Evolutionary conservation across 1,284 basidiomycete species (phyloP), one percentile per base, ranked within the genome.

Genomic region (Leccinum fallax): DNA sequence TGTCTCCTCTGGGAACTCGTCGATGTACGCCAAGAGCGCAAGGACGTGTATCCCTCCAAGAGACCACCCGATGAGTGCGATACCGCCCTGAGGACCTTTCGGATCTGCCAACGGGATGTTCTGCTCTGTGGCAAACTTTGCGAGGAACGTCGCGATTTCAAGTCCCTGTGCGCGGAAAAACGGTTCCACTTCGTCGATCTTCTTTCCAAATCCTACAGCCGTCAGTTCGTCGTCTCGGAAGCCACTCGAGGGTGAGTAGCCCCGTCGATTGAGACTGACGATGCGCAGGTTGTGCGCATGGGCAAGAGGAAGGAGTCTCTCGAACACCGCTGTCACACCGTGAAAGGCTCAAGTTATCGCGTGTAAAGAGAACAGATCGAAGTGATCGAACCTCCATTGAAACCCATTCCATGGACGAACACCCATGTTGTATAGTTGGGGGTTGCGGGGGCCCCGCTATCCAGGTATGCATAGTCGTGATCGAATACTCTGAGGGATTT

Each of bases 1-100:
- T 13, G 60, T 60, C 0, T 61, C 61, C 3, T 38, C 53, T 5
- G 62, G 28, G 24, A 70, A 26, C 24, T 58, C 60, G 15, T 71
- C 71, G 5, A 68, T 51, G 32, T 68, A 71, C 2, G 70, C 72
- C 56, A 72, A 36, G 38, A 63, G 8, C 16, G 63, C 46, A 19
- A 60, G 46, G 2, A 19, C 43, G 26, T 71, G 61, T n/a, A 62
- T 54, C 24, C 56, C 53, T 16, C 59, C 72, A 0, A 72, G 53
- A 4, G 71, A 72, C 71, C 73, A 72, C 4, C 72, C 73, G 2
- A 72, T 57, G 19, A 72, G 36, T 6, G 26, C 59, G 26, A 74
- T 63, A 9, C 71, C 71, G 2, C 71, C 70, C 4, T 40, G 19
- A 28, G 32, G 56, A 6, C 8, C 7, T 5, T 59, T 48, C 1